Conservation (phyloP, 768 basidiomycete species). For the Trametes meyenii region DNA sequence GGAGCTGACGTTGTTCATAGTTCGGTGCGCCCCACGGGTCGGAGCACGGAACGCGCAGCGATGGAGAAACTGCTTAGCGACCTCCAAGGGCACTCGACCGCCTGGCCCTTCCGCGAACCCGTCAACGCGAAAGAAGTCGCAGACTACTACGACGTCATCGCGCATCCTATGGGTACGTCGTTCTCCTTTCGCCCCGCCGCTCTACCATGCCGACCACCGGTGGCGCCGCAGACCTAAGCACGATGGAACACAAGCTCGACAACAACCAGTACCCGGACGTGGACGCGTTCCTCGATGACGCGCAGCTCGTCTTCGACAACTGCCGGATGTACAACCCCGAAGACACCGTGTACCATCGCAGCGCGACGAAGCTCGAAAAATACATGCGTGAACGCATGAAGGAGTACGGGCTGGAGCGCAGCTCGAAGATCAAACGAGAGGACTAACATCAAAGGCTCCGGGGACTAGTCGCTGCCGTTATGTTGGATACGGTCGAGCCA, state of each 20-base stretch:
- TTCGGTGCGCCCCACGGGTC: slow-evolving; percentile 47
- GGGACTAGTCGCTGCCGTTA: neutral
- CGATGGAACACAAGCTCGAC: slow-evolving; percentile 90
- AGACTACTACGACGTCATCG: slow-evolving; percentile 91
- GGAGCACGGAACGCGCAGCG: slow-evolving; percentile 59
- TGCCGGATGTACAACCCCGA: slow-evolving; percentile 89
- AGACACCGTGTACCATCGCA: slow-evolving; percentile 75
- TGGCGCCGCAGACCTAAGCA: slow-evolving; percentile 66
- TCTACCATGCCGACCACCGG: neutral
- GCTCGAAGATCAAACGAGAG: slow-evolving; percentile 31
- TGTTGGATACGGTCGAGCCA: neutral
- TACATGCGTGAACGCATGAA: slow-evolving; percentile 57
- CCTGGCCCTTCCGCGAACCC: slow-evolving; percentile 88
- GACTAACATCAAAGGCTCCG: no score
- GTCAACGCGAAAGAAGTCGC: slow-evolving; percentile 78
- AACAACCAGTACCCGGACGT: slow-evolving; percentile 80
- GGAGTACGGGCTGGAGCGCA: slow-evolving; percentile 21
- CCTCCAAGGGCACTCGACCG: slow-evolving; percentile 71
- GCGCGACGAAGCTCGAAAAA: slow-evolving; percentile 83
- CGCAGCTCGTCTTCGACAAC: slow-evolving; percentile 85
- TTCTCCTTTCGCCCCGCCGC: slow-evolving; percentile 5
- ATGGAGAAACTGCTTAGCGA: slow-evolving; percentile 83
- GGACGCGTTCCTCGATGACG: slow-evolving; percentile 76
- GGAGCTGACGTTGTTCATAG: slow-evolving; percentile 29
- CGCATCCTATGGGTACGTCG: slow-evolving; percentile 86